A percentile compares a stretch with the other conserved stretches of the same genome.
These are phyloP conservation scores for Solanum sejunctum DNA, from an alignment of 257 asterid genomes.

Conservation along the genomic window DNA sequence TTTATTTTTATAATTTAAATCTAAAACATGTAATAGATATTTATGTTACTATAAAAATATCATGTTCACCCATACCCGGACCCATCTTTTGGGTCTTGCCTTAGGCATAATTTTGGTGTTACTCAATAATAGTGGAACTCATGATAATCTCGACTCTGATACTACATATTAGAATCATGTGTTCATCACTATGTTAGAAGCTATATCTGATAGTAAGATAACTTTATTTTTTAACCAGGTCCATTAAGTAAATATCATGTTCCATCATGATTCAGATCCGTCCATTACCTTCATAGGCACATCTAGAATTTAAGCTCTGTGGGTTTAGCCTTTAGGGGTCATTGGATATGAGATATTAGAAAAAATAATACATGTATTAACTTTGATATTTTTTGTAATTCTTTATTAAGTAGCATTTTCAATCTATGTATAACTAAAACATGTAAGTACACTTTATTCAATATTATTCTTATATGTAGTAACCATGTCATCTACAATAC, in stretches of 20 bases:
- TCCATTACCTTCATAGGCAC: rapidly evolving
- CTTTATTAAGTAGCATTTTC: neutral
- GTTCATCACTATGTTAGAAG: neutral
- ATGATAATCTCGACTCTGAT: neutral
- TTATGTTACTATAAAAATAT: neutral
- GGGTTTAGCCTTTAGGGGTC: neutral
- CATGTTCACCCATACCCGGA: neutral
- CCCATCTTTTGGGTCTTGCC: neutral
- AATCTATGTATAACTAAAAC: neutral
- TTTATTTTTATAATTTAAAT: neutral
- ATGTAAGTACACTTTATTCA: neutral
- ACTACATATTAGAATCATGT: neutral
- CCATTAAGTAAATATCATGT: neutral
- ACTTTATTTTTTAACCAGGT: neutral
- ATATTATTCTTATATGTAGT: neutral
- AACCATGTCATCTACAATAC: neutral
- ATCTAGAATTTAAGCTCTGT: neutral
- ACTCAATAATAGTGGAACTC: neutral
- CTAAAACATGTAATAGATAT: neutral
- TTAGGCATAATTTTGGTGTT: neutral
- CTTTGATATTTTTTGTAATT: neutral
- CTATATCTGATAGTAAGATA: neutral
- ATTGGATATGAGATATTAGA: neutral
- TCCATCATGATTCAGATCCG: neutral
- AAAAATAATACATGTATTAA: neutral